Percentiles rank a stretch among this genome's conserved stretches.
Evolutionary conservation across 345 rosid genomes (phyloP).

Genomic region (Arabis alpina): DNA sequence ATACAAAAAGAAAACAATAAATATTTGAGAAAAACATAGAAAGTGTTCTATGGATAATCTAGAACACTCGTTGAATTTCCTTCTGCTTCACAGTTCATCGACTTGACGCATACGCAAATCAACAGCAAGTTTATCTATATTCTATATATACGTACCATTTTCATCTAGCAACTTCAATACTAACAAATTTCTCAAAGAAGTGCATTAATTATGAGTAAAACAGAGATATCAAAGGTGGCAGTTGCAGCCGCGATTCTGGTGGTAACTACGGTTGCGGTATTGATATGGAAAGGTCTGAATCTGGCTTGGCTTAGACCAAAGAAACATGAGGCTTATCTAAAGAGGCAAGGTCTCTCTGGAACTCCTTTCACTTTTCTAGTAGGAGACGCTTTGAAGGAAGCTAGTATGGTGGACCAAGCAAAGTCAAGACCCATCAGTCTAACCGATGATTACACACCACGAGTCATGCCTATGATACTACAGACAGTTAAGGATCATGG

Average conservation of each 20-base stretch:
- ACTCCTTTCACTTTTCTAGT: constrained; percentile 39
- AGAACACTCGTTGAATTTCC: constrained; percentile 18
- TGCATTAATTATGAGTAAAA: constrained; percentile 23
- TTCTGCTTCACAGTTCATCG: constrained; percentile 10
- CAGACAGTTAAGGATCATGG: constrained; percentile 41
- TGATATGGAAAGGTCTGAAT: constrained; percentile 34
- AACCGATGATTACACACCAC: constrained; percentile 26
- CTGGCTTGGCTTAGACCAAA: constrained; percentile 43
- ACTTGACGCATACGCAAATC: not conserved
- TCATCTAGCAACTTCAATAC: constrained; percentile 9
- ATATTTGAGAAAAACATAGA: not conserved
- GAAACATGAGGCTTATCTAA: constrained; percentile 38
- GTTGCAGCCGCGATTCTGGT: constrained; percentile 28
- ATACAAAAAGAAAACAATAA: not conserved
- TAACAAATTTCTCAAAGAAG: not conserved
- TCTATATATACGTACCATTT: not conserved
- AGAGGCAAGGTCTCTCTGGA: constrained; percentile 40
- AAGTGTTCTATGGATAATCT: constrained; percentile 8
- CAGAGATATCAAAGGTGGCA: constrained; percentile 24
- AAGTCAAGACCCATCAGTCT: constrained; percentile 35
- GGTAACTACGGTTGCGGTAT: constrained; percentile 23
- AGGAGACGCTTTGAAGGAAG: constrained; percentile 34
- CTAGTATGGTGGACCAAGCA: constrained; percentile 33
- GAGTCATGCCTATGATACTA: constrained; percentile 32
- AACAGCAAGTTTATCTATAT: not conserved